Conservation (phyloP, 768 basidiomycete genomes). For the Naganishia onofrii region DNA sequence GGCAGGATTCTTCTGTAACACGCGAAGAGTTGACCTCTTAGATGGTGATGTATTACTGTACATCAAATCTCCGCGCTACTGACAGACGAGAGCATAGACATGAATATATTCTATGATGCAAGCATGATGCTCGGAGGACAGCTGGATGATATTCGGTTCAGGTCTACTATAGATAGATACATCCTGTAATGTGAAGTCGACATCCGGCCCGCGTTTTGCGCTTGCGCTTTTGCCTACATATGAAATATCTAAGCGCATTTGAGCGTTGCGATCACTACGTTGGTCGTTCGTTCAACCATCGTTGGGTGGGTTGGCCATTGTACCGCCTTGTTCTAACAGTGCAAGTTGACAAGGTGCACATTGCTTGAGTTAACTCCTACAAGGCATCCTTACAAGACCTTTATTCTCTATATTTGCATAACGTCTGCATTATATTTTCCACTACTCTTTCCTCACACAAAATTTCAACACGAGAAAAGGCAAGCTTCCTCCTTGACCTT, state of each 20-base stretch:
- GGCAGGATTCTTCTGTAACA: not conserved
- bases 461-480: slow-evolving; percentile 1
- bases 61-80: not conserved
- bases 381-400: not conserved
- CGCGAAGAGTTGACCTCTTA: not conserved
- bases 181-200: no score
- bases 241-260: slow-evolving; percentile 23
- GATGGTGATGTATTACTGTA: not conserved
- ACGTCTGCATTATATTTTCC: not conserved
- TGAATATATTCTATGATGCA: no score
- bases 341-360: not conserved
- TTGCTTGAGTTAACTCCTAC: not conserved
- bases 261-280: slow-evolving; percentile 3
- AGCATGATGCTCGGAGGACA: no score
- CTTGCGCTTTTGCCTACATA: slow-evolving; percentile 7
- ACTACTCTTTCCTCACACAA: not conserved
- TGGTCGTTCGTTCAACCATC: not conserved
- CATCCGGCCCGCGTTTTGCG: not conserved
- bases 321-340: not conserved
- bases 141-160: no score
- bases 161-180: no score
- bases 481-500: not conserved
- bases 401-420: not conserved
- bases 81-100: no score
- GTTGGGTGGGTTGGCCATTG: not conserved